Evolutionary conservation across 116 monocot genomes (phyloP), one percentile per base, ranked within the genome.

Genomic region (Dioscorea cayenensis): DNA sequence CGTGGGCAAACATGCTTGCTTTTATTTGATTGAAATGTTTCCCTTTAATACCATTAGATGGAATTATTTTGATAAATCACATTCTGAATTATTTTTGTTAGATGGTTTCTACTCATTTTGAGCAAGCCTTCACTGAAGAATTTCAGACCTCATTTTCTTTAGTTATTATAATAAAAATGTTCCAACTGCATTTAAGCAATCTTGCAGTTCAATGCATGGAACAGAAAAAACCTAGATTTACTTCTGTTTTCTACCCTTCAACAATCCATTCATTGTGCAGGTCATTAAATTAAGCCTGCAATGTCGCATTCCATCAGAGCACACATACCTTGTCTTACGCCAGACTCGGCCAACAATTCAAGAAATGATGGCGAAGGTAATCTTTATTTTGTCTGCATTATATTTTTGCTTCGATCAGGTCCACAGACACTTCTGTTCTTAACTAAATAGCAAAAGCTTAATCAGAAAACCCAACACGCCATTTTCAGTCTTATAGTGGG

Each of bases 301-400:
- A 69, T 72, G 63, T 75, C 79, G 83, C 18, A 63, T 95, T 36
- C 50, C 77, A 49, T 95, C 92, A 14, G 95, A 95, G 78, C 87
- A 85, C 62, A 91, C 91, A 32, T 63, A 63, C 63, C 80, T 91
- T 84, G 17, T 86, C 50, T 61, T 87, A 36, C 48, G 70, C 55
- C 71, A 77, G 73, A 68, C 66, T 37, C 68, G 68, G 48, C 60
- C 49, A 18, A 78, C 63, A 70, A 78, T 66, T n/a, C 70, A 76
- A 51, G 77, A 81, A 8, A 6, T 60, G 23, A 19, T n/a, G 23
- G 69, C 71, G 59, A 50, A 86, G 86, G 86, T 84, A 82, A 32
- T 38, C 14, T 63, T 14, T 55, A 16, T 55, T 11, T 55, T 14
- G 14, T 16, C 5, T 3, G 5, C 55, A 55, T 16, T 12, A 5